Percentiles rank a stretch among this genome's conserved stretches.
Evolutionary conservation across 2,329 filamentous ascomycete species (phyloP).

Genomic region (Apiospora kogelbergensis): DNA sequence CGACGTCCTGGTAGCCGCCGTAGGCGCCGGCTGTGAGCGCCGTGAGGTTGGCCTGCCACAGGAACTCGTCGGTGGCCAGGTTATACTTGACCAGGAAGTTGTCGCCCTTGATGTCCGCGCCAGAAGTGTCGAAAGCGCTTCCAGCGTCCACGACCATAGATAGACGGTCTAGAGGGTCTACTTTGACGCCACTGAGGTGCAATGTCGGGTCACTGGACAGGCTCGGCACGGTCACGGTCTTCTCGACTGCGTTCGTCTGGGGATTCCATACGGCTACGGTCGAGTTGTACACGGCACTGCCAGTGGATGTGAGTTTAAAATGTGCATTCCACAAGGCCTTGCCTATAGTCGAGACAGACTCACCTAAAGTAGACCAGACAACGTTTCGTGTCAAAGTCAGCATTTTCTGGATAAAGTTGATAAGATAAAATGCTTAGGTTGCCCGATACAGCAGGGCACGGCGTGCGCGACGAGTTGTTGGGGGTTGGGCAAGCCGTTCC

Average conservation of each 20-base stretch:
- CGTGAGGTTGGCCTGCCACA: slow-evolving; percentile 36
- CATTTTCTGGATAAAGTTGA: slow-evolving; percentile 37
- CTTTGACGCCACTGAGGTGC: slow-evolving; percentile 37
- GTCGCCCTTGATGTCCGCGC: slow-evolving; percentile 35
- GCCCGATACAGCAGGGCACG: neutral
- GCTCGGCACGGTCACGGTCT: slow-evolving; percentile 27
- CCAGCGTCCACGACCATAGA: slow-evolving; percentile 37
- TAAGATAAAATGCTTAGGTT: slow-evolving; percentile 22
- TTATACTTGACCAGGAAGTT: slow-evolving; percentile 38
- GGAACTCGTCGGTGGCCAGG: slow-evolving; percentile 19
- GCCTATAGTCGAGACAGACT: neutral
- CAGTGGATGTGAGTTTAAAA: too few species aligned
- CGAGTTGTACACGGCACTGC: slow-evolving; percentile 33
- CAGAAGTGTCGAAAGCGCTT: slow-evolving; percentile 33
- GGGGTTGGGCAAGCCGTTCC: neutral
- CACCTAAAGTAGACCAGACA: slow-evolving; percentile 35
- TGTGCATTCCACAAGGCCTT: neutral
- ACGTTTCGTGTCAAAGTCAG: slow-evolving; percentile 32
- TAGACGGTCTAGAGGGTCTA: slow-evolving; percentile 30
- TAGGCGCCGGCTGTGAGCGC: slow-evolving; percentile 28
- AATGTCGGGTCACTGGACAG: slow-evolving; percentile 29
- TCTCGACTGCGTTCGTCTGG: slow-evolving; percentile 26
- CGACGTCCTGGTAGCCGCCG: slow-evolving; percentile 40
- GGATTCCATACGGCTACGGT: slow-evolving; percentile 34
- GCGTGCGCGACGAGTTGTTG: neutral